phyloP scores from a whole-genome alignment of 1,284 basidiomycete genomes.

The Cystobasidium pallidum region DNA sequence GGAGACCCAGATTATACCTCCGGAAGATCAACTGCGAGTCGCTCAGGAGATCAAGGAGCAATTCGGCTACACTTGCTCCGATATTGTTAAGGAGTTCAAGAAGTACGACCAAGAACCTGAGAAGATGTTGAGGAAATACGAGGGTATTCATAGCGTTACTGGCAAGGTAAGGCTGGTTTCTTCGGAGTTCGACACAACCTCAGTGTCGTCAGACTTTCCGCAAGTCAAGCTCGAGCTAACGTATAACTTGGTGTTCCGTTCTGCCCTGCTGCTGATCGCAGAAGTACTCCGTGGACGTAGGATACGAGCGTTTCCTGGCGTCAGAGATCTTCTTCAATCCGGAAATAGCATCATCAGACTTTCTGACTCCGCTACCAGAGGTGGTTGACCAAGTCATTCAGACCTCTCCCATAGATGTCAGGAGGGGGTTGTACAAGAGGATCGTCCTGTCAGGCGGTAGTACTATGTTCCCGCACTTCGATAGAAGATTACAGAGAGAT shows the following conservation, averaged over 20 bases:
- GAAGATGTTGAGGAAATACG: slow-evolving; percentile 92
- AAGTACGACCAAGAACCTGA: slow-evolving; percentile 97
- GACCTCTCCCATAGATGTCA: slow-evolving; percentile 91
- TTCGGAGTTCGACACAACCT: too few relatives aligned
- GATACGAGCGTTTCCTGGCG: slow-evolving; percentile 98
- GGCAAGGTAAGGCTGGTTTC: slow-evolving; percentile 68
- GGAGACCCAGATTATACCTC: slow-evolving; percentile 84
- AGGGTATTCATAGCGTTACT: slow-evolving; percentile 91
- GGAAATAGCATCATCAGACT: slow-evolving; percentile 97
- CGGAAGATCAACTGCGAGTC: slow-evolving; percentile 92
- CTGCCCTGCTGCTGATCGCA: slow-evolving; percentile 54
- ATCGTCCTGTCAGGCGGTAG: slow-evolving; percentile 94
- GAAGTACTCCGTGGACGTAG: slow-evolving; percentile 90
- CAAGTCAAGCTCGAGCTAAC: background rate
- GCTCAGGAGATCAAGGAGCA: slow-evolving; percentile 97
- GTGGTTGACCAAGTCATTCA: slow-evolving; percentile 97
- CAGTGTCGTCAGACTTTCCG: too few relatives aligned
- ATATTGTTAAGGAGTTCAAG: slow-evolving; percentile 98
- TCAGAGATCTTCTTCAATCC: slow-evolving; percentile 99
- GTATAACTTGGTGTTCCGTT: too few relatives aligned
- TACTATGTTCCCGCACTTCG: slow-evolving; percentile 98
- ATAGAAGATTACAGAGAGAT: slow-evolving; percentile 90
- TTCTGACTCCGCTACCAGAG: slow-evolving; percentile 93
- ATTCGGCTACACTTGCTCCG: slow-evolving; percentile 98
- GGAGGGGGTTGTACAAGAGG: slow-evolving; percentile 94